Evolutionary conservation across 495 filamentous ascomycete species (phyloP).

Genomic region (Penicillium samsonianum): DNA sequence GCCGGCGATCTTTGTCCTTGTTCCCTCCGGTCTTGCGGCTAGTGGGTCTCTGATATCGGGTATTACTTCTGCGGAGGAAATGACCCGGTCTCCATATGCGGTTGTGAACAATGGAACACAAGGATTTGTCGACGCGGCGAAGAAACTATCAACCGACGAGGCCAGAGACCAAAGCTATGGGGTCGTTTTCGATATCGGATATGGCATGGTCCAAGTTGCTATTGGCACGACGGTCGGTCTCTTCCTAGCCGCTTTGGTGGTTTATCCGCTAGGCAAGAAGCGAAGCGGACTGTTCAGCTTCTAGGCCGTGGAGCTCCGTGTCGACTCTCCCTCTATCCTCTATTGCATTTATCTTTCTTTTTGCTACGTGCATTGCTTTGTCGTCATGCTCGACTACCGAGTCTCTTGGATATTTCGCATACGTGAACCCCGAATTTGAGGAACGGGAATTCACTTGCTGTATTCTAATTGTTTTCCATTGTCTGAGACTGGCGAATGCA

Average conservation of each 20-base stretch:
- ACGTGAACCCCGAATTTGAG: not conserved
- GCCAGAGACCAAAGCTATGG: slow-evolving; percentile 33
- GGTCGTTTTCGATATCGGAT: slow-evolving; percentile 81
- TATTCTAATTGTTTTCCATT: not conserved
- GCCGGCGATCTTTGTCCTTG: slow-evolving; percentile 92
- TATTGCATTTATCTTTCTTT: not conserved
- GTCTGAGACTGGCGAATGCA: not conserved
- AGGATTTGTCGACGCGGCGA: slow-evolving; percentile 48
- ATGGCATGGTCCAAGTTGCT: slow-evolving; percentile 86
- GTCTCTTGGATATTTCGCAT: slow-evolving; percentile 11
- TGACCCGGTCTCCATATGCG: slow-evolving; percentile 56
- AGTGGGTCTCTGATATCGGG: slow-evolving; percentile 82
- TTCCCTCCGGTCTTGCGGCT: slow-evolving; percentile 86
- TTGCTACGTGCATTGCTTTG: not conserved
- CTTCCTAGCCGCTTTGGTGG: slow-evolving; percentile 79
- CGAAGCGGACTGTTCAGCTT: slow-evolving; percentile 89
- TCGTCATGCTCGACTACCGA: not conserved
- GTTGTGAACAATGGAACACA: slow-evolving; percentile 52
- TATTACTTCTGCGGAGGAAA: slow-evolving; percentile 77
- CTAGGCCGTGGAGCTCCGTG: slow-evolving; percentile 33
- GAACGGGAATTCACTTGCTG: not conserved
- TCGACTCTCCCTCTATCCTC: not conserved
- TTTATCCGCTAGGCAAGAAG: slow-evolving; percentile 91
- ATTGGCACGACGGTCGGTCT: slow-evolving; percentile 92
- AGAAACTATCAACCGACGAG: slow-evolving; percentile 32